Percentiles rank a stretch among this genome's conserved stretches.
phyloP scores from a whole-genome alignment of 805 yeast species.

The Zygosaccharomyces siamensis region DNA sequence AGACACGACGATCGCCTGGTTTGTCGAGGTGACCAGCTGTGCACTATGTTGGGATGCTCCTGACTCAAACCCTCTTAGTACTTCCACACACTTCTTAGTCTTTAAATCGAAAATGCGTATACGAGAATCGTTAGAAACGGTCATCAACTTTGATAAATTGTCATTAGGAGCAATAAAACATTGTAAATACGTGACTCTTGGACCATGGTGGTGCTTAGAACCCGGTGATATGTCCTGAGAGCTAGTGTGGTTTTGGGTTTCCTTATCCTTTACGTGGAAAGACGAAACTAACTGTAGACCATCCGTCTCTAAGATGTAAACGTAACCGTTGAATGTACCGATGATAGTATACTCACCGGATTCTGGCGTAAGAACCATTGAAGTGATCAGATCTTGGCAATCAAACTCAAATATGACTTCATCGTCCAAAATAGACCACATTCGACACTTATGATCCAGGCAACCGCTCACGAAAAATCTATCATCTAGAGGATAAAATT shows the following conservation, averaged over 20 bases:
- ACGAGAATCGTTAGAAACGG: conserved; percentile 80
- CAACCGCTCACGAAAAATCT: conserved; percentile 81
- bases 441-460: conserved; percentile 63
- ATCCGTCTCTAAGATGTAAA: conserved; percentile 56
- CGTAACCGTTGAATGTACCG: conserved; percentile 77
- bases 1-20: conserved; percentile 43
- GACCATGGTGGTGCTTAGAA: conserved; percentile 34
- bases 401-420: conserved; percentile 57
- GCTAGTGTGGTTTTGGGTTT: conserved; percentile 15
- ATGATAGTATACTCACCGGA: conserved; percentile 53
- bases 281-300: conserved; percentile 48
- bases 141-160: conserved; percentile 42
- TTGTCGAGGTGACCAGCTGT: conserved; percentile 12
- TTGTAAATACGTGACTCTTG: conserved; percentile 74
- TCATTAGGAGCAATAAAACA: conserved; percentile 36
- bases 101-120: conserved; percentile 59
- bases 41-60: conserved; percentile 70
- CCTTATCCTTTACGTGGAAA: conserved; percentile 44
- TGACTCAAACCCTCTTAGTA: conserved; percentile 71
- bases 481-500: conserved; percentile 82
- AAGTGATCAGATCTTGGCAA: conserved; percentile 65
- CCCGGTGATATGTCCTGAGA: neutral
- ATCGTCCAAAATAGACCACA: conserved; percentile 83
- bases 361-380: conserved; percentile 65
- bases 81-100: conserved; percentile 52